Evolutionary conservation across 331 rosid genomes (phyloP).

Genomic region (Malus hybrid): DNA sequence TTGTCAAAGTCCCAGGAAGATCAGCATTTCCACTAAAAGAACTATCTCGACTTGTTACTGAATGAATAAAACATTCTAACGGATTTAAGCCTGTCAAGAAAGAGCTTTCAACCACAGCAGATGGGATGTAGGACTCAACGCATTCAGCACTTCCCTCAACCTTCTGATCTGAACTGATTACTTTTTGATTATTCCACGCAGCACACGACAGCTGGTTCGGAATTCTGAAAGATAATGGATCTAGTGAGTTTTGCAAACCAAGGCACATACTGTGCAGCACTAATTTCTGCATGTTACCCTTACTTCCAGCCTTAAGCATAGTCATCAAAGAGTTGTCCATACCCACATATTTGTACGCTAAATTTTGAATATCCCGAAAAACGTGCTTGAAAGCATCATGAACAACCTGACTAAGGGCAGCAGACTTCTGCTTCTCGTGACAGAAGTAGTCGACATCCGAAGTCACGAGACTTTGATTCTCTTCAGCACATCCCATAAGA

Average conservation of each 20-base stretch:
- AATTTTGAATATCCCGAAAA: slow-evolving; percentile 66
- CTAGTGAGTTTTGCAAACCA: slow-evolving; percentile 86
- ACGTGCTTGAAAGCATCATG: slow-evolving; percentile 80
- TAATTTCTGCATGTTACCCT: slow-evolving; percentile 77
- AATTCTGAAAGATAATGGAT: slow-evolving; percentile 56
- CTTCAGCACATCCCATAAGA: slow-evolving; percentile 42
- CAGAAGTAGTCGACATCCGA: slow-evolving; percentile 42
- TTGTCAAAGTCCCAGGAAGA: slow-evolving; percentile 84
- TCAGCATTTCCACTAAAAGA: slow-evolving; percentile 93
- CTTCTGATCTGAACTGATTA: slow-evolving; percentile 22
- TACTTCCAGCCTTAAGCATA: slow-evolving; percentile 95
- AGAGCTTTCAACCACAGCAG: slow-evolving; percentile 74
- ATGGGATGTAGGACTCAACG: slow-evolving; percentile 61
- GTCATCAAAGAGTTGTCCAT: slow-evolving; percentile 54
- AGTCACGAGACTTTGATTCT: slow-evolving; percentile 19
- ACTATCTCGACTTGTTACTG: slow-evolving; percentile 77
- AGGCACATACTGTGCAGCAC: slow-evolving; percentile 93
- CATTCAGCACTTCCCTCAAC: slow-evolving; percentile 31
- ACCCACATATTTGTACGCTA: slow-evolving; percentile 54
- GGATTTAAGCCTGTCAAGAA: slow-evolving; percentile 89
- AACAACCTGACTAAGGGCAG: slow-evolving; percentile 66
- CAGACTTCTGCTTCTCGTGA: slow-evolving; percentile 66
- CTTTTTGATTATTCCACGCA: slow-evolving; percentile 73
- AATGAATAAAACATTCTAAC: slow-evolving; percentile 87
- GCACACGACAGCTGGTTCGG: slow-evolving; percentile 73